Evolutionary conservation across 108 stramenopile genomes (phyloP).

Genomic region (Aurantiochytrium sp.): DNA sequence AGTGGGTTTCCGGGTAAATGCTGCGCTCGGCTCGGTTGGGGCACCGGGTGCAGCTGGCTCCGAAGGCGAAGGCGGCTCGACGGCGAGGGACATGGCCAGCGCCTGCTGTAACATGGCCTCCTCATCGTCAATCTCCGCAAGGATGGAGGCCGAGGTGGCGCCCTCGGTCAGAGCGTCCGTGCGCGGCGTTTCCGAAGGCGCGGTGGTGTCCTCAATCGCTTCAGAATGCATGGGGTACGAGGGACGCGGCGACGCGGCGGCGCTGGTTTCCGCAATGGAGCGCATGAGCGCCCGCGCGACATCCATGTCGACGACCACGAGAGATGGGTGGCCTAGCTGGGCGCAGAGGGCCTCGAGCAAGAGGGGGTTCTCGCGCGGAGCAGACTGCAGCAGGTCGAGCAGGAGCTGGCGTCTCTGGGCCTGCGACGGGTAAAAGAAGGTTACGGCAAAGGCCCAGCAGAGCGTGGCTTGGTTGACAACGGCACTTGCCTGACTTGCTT

Average conservation of each 20-base stretch:
- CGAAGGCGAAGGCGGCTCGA: background rate
- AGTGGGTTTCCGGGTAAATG: too few species aligned
- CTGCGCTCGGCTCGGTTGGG: too few species aligned
- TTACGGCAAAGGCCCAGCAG: background rate
- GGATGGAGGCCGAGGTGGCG: background rate
- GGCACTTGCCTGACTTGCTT: too few species aligned
- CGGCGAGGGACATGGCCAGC: background rate
- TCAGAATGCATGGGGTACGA: too few species aligned
- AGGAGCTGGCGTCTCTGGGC: background rate
- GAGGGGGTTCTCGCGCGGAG: background rate
- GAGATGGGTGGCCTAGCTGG: background rate
- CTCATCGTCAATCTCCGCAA: background rate
- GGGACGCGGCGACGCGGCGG: background rate
- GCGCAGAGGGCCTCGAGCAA: background rate
- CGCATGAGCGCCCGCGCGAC: background rate
- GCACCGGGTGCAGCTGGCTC: background rate
- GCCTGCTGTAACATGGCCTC: slow-evolving; percentile 9
- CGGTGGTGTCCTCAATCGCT: too few species aligned
- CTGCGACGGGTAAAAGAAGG: background rate
- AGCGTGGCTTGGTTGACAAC: slow-evolving; percentile 21
- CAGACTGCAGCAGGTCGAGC: background rate
- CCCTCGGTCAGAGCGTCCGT: background rate
- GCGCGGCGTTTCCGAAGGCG: background rate
- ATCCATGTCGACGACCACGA: background rate
- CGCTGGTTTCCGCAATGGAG: background rate